Conservation (phyloP, 495 filamentous ascomycete genomes). For the Haplographium delicatum region DNA sequence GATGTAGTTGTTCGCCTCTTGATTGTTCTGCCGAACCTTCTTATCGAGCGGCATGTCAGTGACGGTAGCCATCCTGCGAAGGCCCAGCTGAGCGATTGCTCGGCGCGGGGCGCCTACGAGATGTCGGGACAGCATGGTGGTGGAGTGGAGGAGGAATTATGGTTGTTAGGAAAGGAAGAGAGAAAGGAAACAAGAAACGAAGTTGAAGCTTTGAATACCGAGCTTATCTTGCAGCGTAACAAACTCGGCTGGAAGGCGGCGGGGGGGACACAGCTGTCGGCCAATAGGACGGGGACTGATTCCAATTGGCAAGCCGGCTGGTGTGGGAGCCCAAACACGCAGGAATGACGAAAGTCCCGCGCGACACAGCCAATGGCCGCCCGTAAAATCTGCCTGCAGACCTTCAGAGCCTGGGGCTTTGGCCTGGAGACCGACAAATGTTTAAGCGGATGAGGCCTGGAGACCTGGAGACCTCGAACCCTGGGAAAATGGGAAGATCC, state of each 20-base stretch:
- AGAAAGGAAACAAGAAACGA: slow-evolving; percentile 16
- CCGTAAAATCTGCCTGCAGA: slow-evolving; percentile 12
- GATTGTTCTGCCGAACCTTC: slow-evolving; percentile 55
- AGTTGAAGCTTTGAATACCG: slow-evolving; percentile 1
- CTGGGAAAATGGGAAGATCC: no score
- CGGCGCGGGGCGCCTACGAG: slow-evolving; percentile 48
- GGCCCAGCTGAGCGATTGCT: slow-evolving; percentile 39
- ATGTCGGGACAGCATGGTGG: slow-evolving; percentile 52
- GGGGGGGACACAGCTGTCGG: not conserved
- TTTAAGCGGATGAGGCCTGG: no score
- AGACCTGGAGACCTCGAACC: no score
- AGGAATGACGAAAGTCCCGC: no score
- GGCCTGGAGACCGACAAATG: no score
- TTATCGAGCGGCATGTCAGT: slow-evolving; percentile 47
- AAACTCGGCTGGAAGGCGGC: slow-evolving; percentile 1
- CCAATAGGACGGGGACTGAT: not conserved
- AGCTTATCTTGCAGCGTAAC: slow-evolving; percentile 11
- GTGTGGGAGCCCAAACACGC: no score
- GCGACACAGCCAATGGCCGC: not conserved
- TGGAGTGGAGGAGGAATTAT: slow-evolving; percentile 27
- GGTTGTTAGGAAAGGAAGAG: slow-evolving; percentile 16
- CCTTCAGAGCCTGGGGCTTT: no score
- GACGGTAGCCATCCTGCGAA: slow-evolving; percentile 52
- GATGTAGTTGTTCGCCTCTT: slow-evolving; percentile 53
- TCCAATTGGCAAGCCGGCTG: slow-evolving; percentile 9